Conservation (phyloP, 176 grass and related monocot species). For the Zoysia pacifica region DNA sequence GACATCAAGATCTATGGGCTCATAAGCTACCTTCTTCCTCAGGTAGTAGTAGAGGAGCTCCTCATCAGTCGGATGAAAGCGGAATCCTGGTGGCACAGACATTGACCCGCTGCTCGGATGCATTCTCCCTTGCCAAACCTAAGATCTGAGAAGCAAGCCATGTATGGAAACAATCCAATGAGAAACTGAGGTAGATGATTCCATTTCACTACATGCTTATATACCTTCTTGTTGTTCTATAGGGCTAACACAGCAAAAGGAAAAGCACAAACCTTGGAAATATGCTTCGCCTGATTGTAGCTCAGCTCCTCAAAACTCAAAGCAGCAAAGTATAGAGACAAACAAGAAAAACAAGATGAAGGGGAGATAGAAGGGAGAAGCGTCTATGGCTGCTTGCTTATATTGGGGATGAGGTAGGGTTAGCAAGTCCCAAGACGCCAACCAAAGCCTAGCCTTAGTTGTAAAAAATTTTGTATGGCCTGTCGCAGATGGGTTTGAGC, state of each 20-base stretch:
- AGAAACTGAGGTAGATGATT: conserved; percentile 14
- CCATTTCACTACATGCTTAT: conserved; percentile 31
- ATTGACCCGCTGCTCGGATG: conserved; percentile 54
- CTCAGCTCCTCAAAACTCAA: conserved; percentile 32
- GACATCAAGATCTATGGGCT: conserved; percentile 98
- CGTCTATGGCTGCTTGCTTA: conserved; percentile 42
- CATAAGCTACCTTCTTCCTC: conserved; percentile 93
- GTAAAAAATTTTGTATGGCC: conserved; percentile 41
- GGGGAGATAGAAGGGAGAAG: conserved; percentile 12
- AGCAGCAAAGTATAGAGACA: conserved; percentile 43
- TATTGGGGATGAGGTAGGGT: conserved; percentile 45
- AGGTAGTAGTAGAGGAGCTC: conserved; percentile 99
- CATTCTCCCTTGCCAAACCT: conserved; percentile 62
- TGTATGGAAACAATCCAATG: conserved; percentile 8
- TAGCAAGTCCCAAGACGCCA: conserved; percentile 51
- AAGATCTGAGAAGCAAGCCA: conserved; percentile 28
- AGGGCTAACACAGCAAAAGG: conserved; percentile 33
- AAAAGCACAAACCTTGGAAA: conserved; percentile 66
- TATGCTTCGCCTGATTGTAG: conserved; percentile 36
- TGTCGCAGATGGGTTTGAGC: conserved; percentile 53
- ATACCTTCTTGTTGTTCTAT: conserved; percentile 36
- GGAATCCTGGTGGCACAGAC: conserved; percentile 87
- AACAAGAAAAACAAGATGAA: conserved; percentile 64
- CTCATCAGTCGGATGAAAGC: conserved; percentile 93
- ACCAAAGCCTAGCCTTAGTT: conserved; percentile 47